Evolutionary conservation across 2,329 filamentous ascomycete genomes (phyloP).

Genomic region (Sporothrix inflata): DNA sequence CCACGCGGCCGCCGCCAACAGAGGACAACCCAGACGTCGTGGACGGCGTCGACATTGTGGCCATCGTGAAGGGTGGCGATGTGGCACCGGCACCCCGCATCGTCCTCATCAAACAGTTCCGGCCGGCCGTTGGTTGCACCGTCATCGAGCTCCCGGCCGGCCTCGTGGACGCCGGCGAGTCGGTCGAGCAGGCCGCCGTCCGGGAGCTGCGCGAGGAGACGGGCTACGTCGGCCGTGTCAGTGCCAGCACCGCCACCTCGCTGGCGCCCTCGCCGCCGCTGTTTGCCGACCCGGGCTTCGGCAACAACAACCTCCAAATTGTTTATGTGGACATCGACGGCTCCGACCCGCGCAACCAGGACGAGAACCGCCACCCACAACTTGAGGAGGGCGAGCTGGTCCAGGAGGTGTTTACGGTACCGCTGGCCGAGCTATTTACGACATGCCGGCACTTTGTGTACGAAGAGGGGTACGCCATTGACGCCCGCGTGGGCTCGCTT

Average conservation of each 20-base stretch:
- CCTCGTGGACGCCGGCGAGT: constrained; percentile 64
- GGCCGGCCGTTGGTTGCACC: constrained; percentile 62
- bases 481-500: constrained; percentile 75
- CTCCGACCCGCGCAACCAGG: constrained; percentile 67
- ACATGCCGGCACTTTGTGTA: constrained; percentile 68
- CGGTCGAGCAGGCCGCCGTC: constrained; percentile 62
- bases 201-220: constrained; percentile 70
- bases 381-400: constrained; percentile 83
- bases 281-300: constrained; percentile 62
- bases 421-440: constrained; percentile 64
- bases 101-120: constrained; percentile 68
- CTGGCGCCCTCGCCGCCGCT: neutral
- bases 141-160: constrained; percentile 68
- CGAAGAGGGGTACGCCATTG: constrained; percentile 72
- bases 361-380: constrained; percentile 58
- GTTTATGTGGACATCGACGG: constrained; percentile 76
- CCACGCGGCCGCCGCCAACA: constrained; percentile 57
- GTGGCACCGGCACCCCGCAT: constrained; percentile 52
- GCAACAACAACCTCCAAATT: constrained; percentile 68
- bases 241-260: neutral
- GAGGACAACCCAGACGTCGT: constrained; percentile 55
- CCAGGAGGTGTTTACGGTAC: constrained; percentile 70
- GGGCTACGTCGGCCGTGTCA: constrained; percentile 58
- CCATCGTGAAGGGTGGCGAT: constrained; percentile 60
- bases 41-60: constrained; percentile 74